phyloP scores from a whole-genome alignment of 2,329 filamentous ascomycete species.

The Fusarium domesticum region DNA sequence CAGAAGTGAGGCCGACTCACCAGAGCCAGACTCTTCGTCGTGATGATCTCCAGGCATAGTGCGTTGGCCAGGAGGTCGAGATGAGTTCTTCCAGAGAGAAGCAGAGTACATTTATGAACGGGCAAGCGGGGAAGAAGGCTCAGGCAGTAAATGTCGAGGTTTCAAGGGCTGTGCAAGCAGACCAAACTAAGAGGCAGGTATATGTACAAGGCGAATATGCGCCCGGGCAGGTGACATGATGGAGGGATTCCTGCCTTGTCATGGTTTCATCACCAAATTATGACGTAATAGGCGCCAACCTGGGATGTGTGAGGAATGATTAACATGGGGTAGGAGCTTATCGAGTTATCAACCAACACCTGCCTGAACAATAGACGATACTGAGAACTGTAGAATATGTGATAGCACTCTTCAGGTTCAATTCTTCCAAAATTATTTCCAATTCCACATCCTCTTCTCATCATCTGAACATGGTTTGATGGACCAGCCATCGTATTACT shows the following conservation, averaged over 20 bases:
- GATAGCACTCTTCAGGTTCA: neutral
- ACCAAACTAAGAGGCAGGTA: too few relatives aligned
- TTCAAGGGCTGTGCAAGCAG: too few relatives aligned
- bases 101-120: constrained; percentile 11
- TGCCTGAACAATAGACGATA: too few relatives aligned
- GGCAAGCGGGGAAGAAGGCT: too few relatives aligned
- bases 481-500: constrained; percentile 24
- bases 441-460: neutral
- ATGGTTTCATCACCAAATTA: neutral
- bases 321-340: neutral
- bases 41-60: constrained; percentile 29
- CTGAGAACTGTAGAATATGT: too few relatives aligned
- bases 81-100: constrained; percentile 8
- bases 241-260: neutral
- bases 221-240: neutral
- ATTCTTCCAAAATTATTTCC: neutral
- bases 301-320: neutral
- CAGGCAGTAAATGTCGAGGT: too few relatives aligned
- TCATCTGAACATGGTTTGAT: constrained; percentile 1
- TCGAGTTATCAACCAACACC: too few relatives aligned
- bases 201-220: too few relatives aligned
- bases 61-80: constrained; percentile 13
- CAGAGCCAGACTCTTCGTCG: constrained; percentile 37
- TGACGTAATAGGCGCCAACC: neutral
- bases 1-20: constrained; percentile 41